Evolutionary conservation across 495 filamentous ascomycete species (phyloP).

Genomic region (Amorphotheca resinae): DNA sequence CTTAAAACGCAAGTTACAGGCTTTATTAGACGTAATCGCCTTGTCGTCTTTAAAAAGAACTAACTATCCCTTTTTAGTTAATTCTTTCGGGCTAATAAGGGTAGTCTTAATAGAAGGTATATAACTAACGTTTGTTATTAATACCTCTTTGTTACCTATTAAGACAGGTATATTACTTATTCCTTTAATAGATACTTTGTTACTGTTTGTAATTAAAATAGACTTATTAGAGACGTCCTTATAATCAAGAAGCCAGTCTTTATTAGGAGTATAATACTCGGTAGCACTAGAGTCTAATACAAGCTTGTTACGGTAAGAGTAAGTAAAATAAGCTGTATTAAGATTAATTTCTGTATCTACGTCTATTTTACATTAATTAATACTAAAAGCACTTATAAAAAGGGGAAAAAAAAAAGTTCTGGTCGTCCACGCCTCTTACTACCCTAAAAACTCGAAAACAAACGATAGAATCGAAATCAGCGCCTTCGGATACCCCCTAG

Average conservation of each 20-base stretch:
- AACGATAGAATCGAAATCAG: too few species aligned
- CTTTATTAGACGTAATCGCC: constrained; percentile 3
- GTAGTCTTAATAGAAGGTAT: constrained; percentile 6
- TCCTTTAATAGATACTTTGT: constrained; percentile 1
- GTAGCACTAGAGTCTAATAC: constrained; percentile 5
- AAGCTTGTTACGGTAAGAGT: constrained; percentile 1
- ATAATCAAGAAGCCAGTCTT: constrained; percentile 8
- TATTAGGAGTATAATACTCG: constrained; percentile 7
- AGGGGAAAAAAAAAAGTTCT: too few species aligned
- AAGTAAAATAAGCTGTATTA: background rate
- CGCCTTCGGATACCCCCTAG: too few species aligned
- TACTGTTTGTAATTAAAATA: constrained; percentile 1
- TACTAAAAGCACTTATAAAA: too few species aligned
- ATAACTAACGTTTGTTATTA: constrained; percentile 9
- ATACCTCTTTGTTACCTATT: constrained; percentile 5
- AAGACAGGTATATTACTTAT: constrained; percentile 7
- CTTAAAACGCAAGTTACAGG: constrained; percentile 1
- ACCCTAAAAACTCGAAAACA: too few species aligned
- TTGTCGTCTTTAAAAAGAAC: constrained; percentile 4
- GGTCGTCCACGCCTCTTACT: too few species aligned
- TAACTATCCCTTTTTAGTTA: constrained; percentile 5
- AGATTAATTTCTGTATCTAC: too few species aligned
- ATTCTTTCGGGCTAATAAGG: constrained; percentile 3
- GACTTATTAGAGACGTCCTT: constrained; percentile 1
- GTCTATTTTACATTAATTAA: too few species aligned